phyloP scores from a whole-genome alignment of 768 basidiomycete genomes.

The Gautieria morchelliformis region DNA sequence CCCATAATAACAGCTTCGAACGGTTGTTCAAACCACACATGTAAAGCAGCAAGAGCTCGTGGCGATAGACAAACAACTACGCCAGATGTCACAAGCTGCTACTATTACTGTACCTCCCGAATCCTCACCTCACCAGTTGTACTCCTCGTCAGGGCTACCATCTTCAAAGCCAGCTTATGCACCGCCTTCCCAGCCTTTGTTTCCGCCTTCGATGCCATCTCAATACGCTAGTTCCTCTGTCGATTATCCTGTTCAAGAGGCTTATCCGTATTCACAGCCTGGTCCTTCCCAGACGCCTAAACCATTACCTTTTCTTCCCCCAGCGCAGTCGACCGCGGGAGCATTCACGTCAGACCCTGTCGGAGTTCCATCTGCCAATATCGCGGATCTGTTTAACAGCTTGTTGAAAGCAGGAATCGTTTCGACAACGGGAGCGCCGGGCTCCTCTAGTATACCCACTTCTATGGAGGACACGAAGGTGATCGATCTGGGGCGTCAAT shows the following conservation, averaged over 20 bases:
- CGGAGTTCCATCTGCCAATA: constrained; percentile 30
- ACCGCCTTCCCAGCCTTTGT: constrained; percentile 27
- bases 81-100: constrained; percentile 17
- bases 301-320: constrained; percentile 10
- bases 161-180: constrained; percentile 14
- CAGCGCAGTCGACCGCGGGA: constrained; percentile 22
- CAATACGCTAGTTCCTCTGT: not conserved
- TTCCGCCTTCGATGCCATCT: constrained; percentile 9
- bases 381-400: constrained; percentile 53
- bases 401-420: constrained; percentile 77
- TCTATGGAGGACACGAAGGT: constrained; percentile 21
- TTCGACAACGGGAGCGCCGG: constrained; percentile 42
- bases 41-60: constrained; percentile 73
- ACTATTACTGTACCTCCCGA: not conserved
- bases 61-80: constrained; percentile 66
- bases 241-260: not conserved
- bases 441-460: constrained; percentile 24
- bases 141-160: constrained; percentile 4
- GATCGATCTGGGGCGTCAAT: constrained; percentile 36
- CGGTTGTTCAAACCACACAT: constrained; percentile 60
- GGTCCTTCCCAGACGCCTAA: constrained; percentile 5
- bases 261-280: constrained; percentile 6
- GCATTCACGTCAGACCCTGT: constrained; percentile 22
- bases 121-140: constrained; percentile 9
- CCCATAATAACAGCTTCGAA: constrained; percentile 42